Conservation (phyloP, 495 filamentous ascomycete genomes). For the Penicillium cataractarum region DNA sequence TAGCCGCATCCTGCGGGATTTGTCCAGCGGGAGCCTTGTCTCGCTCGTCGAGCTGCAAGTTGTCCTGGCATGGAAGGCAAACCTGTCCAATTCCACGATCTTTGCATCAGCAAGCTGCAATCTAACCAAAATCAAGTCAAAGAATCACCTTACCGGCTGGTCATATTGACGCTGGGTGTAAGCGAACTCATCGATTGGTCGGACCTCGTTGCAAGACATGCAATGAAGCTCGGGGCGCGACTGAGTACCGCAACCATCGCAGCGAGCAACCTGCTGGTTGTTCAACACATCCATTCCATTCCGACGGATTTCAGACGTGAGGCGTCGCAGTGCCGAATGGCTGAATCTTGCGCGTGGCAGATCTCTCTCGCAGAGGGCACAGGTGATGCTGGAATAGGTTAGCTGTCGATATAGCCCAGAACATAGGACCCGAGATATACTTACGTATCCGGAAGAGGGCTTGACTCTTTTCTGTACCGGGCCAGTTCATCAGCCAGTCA, state of each 20-base stretch:
- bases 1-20: background rate
- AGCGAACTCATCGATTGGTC: constrained; percentile 56
- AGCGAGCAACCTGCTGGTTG: constrained; percentile 3
- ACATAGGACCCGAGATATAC: background rate
- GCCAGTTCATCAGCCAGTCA: background rate
- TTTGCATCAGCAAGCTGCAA: background rate
- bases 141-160: constrained; percentile 23
- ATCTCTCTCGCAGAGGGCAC: background rate
- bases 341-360: background rate
- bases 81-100: background rate
- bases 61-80: constrained; percentile 7
- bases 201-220: constrained; percentile 48
- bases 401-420: background rate
- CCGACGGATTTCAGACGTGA: background rate
- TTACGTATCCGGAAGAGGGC: background rate
- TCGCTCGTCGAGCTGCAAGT: constrained; percentile 1
- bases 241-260: background rate
- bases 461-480: background rate
- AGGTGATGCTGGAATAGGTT: background rate
- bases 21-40: background rate
- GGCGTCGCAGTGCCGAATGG: background rate
- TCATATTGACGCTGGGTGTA: constrained; percentile 56
- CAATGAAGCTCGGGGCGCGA: constrained; percentile 41
- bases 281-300: background rate
- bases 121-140: background rate